Evolutionary conservation across 176 grass and related monocot genomes (phyloP).

Genomic region (Pharus latifolius): DNA sequence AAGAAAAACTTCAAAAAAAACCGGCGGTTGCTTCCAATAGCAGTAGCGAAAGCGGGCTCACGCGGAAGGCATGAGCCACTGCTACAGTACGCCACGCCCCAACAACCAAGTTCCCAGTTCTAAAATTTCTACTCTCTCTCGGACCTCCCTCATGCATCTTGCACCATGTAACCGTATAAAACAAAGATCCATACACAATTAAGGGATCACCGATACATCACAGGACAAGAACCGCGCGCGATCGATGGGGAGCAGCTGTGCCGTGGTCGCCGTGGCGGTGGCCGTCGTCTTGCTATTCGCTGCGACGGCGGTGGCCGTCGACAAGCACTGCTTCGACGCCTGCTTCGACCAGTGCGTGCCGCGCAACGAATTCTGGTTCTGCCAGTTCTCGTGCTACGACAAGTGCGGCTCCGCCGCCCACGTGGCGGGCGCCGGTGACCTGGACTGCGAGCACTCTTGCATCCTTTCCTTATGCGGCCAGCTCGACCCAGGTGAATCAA

Average conservation of each 20-base stretch:
- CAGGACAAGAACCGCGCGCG: too few relatives aligned
- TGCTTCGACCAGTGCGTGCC: conserved; percentile 42
- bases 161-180: too few relatives aligned
- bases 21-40: too few relatives aligned
- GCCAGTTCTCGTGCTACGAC: conserved; percentile 35
- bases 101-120: too few relatives aligned
- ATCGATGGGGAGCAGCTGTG: too few relatives aligned
- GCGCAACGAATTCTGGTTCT: conserved; percentile 32
- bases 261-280: neutral
- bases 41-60: too few relatives aligned
- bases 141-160: too few relatives aligned
- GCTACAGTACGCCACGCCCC: too few relatives aligned
- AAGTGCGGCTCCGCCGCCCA: neutral
- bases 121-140: too few relatives aligned
- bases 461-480: conserved; percentile 4
- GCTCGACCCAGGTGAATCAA: conserved; percentile 1
- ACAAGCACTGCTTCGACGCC: conserved; percentile 18
- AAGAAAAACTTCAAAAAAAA: too few relatives aligned
- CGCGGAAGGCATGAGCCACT: neutral
- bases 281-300: neutral
- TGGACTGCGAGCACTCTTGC: conserved; percentile 17
- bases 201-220: too few relatives aligned
- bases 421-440: neutral
- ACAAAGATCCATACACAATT: too few relatives aligned
- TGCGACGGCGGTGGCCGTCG: neutral